Evolutionary conservation across 768 basidiomycete genomes (phyloP).

Genomic region (Tylopilus rubrobrunneus): DNA sequence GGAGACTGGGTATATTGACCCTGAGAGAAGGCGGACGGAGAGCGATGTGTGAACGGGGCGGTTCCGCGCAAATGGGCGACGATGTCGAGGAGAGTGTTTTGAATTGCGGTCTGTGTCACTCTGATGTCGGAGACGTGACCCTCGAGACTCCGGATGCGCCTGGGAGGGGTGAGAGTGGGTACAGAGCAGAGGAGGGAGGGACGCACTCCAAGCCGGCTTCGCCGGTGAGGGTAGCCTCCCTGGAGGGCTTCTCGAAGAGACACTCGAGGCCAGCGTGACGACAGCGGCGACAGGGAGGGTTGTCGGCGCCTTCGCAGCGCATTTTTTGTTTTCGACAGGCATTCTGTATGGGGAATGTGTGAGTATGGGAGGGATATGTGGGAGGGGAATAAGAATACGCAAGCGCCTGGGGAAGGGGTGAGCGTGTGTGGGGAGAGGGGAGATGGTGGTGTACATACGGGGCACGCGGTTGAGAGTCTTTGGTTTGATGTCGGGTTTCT

Average conservation of each 20-base stretch:
- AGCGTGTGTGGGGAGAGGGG: conserved; percentile 6
- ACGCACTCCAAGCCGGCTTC: conserved; percentile 88
- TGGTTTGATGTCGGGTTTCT: conserved; percentile 68
- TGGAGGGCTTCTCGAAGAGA: conserved; percentile 90
- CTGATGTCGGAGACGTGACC: conserved; percentile 81
- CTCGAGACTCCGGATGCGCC: conserved; percentile 89
- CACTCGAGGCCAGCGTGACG: conserved; percentile 87
- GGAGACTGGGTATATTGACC: conserved; percentile 62
- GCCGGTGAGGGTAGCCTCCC: conserved; percentile 81
- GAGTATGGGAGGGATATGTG: conserved; percentile 12
- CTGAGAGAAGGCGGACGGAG: conserved; percentile 54
- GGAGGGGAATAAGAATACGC: conserved; percentile 43
- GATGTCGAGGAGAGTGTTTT: conserved; percentile 76
- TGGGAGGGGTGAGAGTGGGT: conserved; percentile 31
- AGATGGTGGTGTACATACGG: conserved; percentile 46
- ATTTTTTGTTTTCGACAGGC: conserved; percentile 96
- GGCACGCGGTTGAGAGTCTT: conserved; percentile 85
- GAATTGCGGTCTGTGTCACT: conserved; percentile 68
- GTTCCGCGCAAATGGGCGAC: conserved; percentile 70
- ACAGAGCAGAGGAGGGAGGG: background rate
- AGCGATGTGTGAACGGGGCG: conserved; percentile 46
- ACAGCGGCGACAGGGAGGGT: conserved; percentile 94
- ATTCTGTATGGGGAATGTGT: conserved; percentile 52
- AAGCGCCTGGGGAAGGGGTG: conserved; percentile 56
- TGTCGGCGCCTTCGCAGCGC: conserved; percentile 95